A percentile compares a stretch with the other conserved stretches of the same genome.
Evolutionary conservation across 768 basidiomycete genomes (phyloP).

Genomic region (Postia placenta): DNA sequence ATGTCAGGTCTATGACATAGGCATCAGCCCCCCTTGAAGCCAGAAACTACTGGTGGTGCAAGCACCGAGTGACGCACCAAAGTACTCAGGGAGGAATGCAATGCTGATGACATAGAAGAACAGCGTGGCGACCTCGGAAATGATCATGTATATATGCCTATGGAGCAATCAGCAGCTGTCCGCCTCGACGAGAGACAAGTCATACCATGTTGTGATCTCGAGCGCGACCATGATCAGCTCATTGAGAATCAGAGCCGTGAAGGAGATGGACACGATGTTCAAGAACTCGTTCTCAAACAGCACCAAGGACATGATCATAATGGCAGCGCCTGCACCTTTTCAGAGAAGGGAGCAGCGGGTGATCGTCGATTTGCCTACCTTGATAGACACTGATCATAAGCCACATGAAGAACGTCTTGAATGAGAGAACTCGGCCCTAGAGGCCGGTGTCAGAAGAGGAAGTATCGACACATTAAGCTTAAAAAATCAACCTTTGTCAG

Average conservation of each 20-base stretch:
- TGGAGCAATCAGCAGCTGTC: neutral
- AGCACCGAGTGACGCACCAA: constrained; percentile 73
- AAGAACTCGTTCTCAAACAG: constrained; percentile 97
- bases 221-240: constrained; percentile 99
- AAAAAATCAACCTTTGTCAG: constrained; percentile 69
- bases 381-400: constrained; percentile 96
- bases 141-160: constrained; percentile 94
- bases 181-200: neutral
- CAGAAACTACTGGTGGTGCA: too few relatives aligned
- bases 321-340: constrained; percentile 68
- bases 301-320: constrained; percentile 96
- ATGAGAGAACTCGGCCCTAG: constrained; percentile 91
- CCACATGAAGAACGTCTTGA: constrained; percentile 99
- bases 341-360: neutral
- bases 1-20: constrained; percentile 69
- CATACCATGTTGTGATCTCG: constrained; percentile 93
- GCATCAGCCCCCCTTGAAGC: constrained; percentile 9
- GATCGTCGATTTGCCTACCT: constrained; percentile 40
- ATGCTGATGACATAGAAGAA: constrained; percentile 88
- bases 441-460: too few relatives aligned
- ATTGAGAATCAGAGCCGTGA: constrained; percentile 91
- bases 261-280: constrained; percentile 98
- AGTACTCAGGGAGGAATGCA: constrained; percentile 92
- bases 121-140: constrained; percentile 86
- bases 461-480: neutral